A percentile compares a stretch with the other conserved stretches of the same genome.
Conservation (phyloP, 108 stramenopile species). For the Pseudonitzschia multiseries region DNA sequence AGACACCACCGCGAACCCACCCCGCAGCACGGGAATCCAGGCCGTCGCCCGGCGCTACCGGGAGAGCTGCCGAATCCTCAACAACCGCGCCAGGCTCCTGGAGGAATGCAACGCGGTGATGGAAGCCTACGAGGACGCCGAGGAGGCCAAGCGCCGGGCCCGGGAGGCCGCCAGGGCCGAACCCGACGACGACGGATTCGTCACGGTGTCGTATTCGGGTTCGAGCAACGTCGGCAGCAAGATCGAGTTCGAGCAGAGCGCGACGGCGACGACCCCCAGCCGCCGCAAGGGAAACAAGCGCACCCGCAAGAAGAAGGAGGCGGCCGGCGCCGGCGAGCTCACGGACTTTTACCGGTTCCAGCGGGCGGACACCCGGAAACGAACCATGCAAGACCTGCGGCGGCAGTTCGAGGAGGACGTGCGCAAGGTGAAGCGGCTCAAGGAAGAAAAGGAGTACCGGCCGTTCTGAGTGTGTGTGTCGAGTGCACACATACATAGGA, state of each 20-base stretch:
- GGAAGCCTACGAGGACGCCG: conserved; percentile 68
- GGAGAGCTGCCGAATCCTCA: conserved; percentile 16
- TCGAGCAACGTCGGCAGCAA: conserved; percentile 50
- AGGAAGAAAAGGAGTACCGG: conserved; percentile 73
- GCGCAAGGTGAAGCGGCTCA: conserved; percentile 75
- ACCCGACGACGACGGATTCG: conserved; percentile 87
- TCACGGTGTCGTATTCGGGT: conserved; percentile 67
- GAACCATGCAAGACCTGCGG: conserved; percentile 68
- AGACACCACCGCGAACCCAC: no score
- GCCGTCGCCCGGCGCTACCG: conserved; percentile 56
- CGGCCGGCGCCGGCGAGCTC: conserved; percentile 49
- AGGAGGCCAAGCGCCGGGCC: conserved; percentile 46
- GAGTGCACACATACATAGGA: no score
- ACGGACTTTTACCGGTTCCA: conserved; percentile 88
- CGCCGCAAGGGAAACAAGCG: conserved; percentile 48
- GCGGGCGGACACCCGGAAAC: conserved; percentile 63
- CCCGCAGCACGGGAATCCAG: conserved; percentile 54
- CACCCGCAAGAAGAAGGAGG: conserved; percentile 57
- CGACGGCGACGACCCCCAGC: conserved; percentile 14
- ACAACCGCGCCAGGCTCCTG: conserved; percentile 51
- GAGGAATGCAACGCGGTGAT: conserved; percentile 76
- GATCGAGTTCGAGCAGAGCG: conserved; percentile 49
- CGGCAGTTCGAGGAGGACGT: conserved; percentile 77
- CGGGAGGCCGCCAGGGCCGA: conserved; percentile 38
- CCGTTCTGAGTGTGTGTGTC: conserved; percentile 80